Evolutionary conservation across 805 yeast genomes (phyloP).

Genomic region (Pichia phayaonensis): DNA sequence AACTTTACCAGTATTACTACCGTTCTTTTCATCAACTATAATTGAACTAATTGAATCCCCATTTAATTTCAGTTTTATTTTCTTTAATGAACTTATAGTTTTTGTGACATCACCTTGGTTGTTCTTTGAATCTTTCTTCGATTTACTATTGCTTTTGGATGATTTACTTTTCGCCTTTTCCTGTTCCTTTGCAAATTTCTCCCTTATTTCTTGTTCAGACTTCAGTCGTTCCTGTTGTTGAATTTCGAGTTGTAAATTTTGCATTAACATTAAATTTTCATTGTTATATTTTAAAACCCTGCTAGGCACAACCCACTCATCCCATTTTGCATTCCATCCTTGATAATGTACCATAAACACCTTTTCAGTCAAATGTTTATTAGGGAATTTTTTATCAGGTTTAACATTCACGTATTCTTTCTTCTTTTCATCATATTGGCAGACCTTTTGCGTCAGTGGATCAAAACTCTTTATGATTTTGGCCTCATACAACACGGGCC

Average conservation of each 20-base stretch:
- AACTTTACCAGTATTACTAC: background rate
- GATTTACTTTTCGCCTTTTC: background rate
- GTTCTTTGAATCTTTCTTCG: background rate
- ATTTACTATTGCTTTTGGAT: background rate
- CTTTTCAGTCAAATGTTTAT: conserved; percentile 10
- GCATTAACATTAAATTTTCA: conserved; percentile 59
- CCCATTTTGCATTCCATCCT: conserved; percentile 96
- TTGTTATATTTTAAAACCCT: conserved; percentile 62
- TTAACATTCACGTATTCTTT: conserved; percentile 31
- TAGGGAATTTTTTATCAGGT: conserved; percentile 21
- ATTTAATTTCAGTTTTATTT: background rate
- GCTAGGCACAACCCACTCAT: conserved; percentile 81
- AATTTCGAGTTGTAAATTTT: conserved; percentile 37
- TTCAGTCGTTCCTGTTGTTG: conserved; percentile 5
- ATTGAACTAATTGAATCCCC: background rate
- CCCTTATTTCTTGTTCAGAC: background rate
- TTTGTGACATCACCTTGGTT: background rate
- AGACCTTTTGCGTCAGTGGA: conserved; percentile 37
- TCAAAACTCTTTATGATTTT: conserved; percentile 61
- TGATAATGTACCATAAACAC: conserved; percentile 73
- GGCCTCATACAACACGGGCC: conserved; percentile 86
- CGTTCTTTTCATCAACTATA: background rate
- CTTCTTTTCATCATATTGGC: conserved; percentile 22
- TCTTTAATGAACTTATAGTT: background rate
- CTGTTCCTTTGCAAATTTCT: background rate